Evolutionary conservation across 78 protist genomes (phyloP).

Genomic region (Protostelium mycophagum): DNA sequence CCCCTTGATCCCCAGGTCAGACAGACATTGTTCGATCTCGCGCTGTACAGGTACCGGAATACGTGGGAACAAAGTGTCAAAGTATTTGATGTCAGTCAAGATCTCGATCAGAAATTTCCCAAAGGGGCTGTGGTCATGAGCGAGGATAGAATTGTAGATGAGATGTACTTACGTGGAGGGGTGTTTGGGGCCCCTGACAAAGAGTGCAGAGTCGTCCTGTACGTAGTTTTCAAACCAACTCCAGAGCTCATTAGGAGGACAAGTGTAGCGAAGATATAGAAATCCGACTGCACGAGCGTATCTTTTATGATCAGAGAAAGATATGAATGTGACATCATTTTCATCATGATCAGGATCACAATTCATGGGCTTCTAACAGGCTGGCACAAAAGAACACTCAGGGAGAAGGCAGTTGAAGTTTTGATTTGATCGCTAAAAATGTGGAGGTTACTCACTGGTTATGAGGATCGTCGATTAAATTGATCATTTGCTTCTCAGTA

Average conservation of each 20-base stretch:
- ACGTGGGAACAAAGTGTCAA: neutral
- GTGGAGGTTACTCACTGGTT: neutral
- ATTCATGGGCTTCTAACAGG: no score
- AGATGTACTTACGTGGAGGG: neutral
- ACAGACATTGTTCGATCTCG: neutral
- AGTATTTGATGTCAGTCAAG: neutral
- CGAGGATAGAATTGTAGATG: neutral
- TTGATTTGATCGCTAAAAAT: no score
- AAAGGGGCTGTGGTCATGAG: neutral
- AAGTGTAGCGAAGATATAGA: neutral
- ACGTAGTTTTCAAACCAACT: neutral
- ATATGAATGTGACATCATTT: neutral
- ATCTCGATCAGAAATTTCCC: neutral
- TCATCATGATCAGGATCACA: neutral
- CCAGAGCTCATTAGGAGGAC: neutral
- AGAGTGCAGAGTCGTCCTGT: neutral
- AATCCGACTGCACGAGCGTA: neutral
- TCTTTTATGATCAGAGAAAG: no score
- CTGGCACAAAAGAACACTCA: no score
- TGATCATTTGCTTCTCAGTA: neutral
- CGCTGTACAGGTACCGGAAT: neutral
- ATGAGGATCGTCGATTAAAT: neutral
- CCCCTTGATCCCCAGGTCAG: no score
- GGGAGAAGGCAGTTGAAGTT: no score
- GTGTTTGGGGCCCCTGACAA: neutral